A percentile compares a stretch with the other conserved stretches of the same genome.
phyloP scores from a whole-genome alignment of 768 basidiomycete species.

The Tulasnella sp. region DNA sequence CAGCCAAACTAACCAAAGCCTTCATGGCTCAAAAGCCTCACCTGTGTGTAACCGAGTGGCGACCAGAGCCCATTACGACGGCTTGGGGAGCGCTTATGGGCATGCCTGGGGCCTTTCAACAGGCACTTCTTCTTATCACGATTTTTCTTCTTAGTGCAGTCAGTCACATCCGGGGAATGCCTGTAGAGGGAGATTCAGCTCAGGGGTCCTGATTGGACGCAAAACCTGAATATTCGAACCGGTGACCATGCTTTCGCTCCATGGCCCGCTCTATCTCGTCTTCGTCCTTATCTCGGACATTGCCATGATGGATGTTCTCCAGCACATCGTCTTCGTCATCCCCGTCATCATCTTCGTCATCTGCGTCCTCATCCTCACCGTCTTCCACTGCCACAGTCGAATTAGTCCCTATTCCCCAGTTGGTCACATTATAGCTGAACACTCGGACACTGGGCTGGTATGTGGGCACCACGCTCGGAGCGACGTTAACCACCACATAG shows the following conservation, averaged over 20 bases:
- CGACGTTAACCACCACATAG: slow-evolving; percentile 68
- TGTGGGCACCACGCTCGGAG: slow-evolving; percentile 77
- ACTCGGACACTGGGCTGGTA: slow-evolving; percentile 73
- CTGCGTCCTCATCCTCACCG: slow-evolving; percentile 8
- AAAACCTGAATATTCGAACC: neutral
- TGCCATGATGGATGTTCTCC: neutral
- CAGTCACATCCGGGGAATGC: slow-evolving; percentile 26
- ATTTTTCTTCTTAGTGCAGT: slow-evolving; percentile 42
- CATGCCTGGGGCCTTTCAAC: slow-evolving; percentile 44
- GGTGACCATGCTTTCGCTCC: slow-evolving; percentile 40
- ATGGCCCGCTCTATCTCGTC: neutral
- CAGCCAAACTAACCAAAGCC: slow-evolving; percentile 39
- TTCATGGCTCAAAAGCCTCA: slow-evolving; percentile 23
- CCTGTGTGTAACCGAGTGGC: slow-evolving; percentile 79
- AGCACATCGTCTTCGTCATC: slow-evolving; percentile 22
- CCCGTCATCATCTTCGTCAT: slow-evolving; percentile 13
- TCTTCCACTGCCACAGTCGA: neutral
- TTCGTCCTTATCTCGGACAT: neutral
- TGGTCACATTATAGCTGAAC: slow-evolving; percentile 69
- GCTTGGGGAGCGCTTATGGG: slow-evolving; percentile 55
- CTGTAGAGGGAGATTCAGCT: neutral
- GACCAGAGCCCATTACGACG: slow-evolving; percentile 57
- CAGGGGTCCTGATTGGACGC: neutral
- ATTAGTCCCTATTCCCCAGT: neutral
- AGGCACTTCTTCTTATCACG: slow-evolving; percentile 54